Base-by-base conservation (phyloP, 495 filamentous ascomycete species). In the Elasticomyces elasticus region DNA sequence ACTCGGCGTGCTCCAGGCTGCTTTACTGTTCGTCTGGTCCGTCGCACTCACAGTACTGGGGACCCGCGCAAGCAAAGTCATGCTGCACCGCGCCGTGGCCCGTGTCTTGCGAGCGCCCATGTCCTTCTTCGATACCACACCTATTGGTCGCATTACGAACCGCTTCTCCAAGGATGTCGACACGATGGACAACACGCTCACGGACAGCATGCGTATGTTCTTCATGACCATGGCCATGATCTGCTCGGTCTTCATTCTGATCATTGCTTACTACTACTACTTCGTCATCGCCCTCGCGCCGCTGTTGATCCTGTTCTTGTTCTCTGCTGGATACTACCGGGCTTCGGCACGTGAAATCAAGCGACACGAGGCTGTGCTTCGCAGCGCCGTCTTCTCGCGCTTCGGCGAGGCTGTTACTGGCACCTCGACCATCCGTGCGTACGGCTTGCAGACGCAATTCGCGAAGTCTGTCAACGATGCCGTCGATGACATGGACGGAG, bases 91-190 rank as follows among this genome's bases (percentile, higher is more conserved):
- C n/a, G 90, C 92, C 22, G 85, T 96, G 71, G 76, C 69, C 11
- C 79, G 84, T 40, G 86, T 89, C 0, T 74, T 98, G 37, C 79
- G 89, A 44, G 91, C 92, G 0, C 92, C 92, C 0, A 94, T 97
- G 89, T 83, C 84, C 3, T 97, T 97, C 74, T 96, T 97, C 72
- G 92, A 96, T 60, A 96, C 91, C 0, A 98, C 92, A 0, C 92
- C 92, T 1, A 72, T 96, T 0, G 92, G 92, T n/a, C 83, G 92
- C 23, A 95, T 98, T 65, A 92, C 89, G 9, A 98, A 97, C 65
- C 86, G 92, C 20, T 98, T 98, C 71, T 91, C 89, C 2, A 88
- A 90, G 62, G 92, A 98, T 67, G 83, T 96, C 42, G 85, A 94
- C 62, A 84, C 86, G 28, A 94, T 98, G 89, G 92, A 98, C 67